A percentile compares a stretch with the other conserved stretches of the same genome.
These are phyloP conservation scores for Begonia peltatifolia DNA, from an alignment of 306 rosid genomes.

Conservation along the genomic window DNA sequence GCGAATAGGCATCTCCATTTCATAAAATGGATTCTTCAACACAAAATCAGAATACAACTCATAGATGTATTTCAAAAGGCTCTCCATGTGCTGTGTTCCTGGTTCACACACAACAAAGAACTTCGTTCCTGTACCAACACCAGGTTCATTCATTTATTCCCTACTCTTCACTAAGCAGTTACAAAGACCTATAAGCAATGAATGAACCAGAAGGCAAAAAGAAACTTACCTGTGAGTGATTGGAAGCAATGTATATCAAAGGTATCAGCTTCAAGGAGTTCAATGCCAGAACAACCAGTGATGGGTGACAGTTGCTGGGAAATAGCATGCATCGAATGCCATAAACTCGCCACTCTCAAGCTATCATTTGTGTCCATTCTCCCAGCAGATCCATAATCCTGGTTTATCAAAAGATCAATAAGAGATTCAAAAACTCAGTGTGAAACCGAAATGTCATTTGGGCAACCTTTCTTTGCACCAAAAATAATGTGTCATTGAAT, in stretches of 20 bases:
- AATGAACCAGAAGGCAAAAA: background rate
- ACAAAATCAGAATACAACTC: constrained; percentile 78
- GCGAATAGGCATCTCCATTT: constrained; percentile 96
- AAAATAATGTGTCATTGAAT: too few relatives aligned
- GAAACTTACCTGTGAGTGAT: constrained; percentile 51
- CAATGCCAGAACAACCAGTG: constrained; percentile 64
- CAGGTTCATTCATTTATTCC: too few relatives aligned
- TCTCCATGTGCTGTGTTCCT: constrained; percentile 72
- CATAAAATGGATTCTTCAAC: constrained; percentile 91
- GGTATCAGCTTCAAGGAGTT: constrained; percentile 84
- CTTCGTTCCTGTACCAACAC: constrained; percentile 41
- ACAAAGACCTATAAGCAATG: too few relatives aligned
- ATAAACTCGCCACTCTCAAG: constrained; percentile 86
- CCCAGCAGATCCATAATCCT: constrained; percentile 83
- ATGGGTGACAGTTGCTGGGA: constrained; percentile 84
- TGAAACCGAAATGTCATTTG: too few relatives aligned
- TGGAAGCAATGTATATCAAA: constrained; percentile 96
- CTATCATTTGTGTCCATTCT: constrained; percentile 93
- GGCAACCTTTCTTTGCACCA: too few relatives aligned
- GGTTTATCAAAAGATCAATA: background rate
- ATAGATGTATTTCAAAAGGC: constrained; percentile 55
- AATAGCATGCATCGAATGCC: constrained; percentile 98
- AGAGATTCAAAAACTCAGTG: background rate
- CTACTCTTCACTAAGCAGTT: too few relatives aligned
- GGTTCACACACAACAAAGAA: too few relatives aligned